Conservation (phyloP, 139 green algal genomes). For the Eudorina sp. region DNA sequence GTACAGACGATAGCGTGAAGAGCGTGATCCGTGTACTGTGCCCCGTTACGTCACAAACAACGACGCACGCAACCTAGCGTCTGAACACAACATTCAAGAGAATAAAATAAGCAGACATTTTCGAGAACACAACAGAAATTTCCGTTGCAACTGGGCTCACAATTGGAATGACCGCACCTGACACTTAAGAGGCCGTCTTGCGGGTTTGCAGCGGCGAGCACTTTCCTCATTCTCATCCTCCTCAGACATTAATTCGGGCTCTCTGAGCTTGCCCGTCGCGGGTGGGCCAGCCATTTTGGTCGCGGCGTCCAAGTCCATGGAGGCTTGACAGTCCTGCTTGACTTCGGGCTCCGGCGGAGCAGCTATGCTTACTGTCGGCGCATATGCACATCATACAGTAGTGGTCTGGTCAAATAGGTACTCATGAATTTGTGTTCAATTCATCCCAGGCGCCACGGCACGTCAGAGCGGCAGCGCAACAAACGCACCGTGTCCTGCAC, state of each 20-base stretch:
- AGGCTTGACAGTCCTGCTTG: not conserved
- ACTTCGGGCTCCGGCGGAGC: not conserved
- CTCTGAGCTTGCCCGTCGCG: not conserved
- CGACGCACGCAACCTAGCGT: not conserved
- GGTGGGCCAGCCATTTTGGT: not conserved
- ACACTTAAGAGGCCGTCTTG: not conserved
- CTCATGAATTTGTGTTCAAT: not conserved
- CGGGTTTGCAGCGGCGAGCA: not conserved
- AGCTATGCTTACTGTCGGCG: not conserved
- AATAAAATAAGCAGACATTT: not conserved
- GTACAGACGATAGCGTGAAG: not conserved
- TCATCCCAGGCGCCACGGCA: not conserved
- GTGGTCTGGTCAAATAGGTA: too few species aligned
- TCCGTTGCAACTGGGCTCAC: not conserved
- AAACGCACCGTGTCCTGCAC: not conserved
- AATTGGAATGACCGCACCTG: not conserved
- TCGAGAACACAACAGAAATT: not conserved
- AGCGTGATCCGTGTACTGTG: not conserved
- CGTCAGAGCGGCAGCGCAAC: not conserved
- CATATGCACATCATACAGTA: not conserved
- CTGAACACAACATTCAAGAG: not conserved
- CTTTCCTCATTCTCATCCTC: constrained; percentile 1
- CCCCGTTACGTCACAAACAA: not conserved
- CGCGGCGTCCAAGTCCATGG: not conserved
- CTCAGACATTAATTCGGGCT: not conserved